Conservation (phyloP, 179 eudicot species). For the Beta corolliflora region DNA sequence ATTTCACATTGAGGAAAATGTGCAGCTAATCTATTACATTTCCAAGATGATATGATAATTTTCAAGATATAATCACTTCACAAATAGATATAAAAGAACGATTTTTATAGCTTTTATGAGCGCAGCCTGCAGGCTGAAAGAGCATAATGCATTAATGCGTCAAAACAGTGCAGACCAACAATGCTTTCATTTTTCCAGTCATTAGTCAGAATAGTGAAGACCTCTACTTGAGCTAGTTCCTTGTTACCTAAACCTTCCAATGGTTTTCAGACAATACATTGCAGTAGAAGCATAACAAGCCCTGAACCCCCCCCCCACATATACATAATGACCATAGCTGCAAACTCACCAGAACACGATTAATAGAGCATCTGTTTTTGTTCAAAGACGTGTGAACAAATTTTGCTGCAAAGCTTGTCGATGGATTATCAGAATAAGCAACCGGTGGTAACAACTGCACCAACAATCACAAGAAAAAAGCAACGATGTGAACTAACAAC, state of each 20-base stretch:
- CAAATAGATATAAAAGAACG: neutral
- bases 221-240: constrained; percentile 1
- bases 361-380: constrained; percentile 91
- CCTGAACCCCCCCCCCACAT: constrained; percentile 9
- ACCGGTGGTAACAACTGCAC: constrained; percentile 89
- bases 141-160: neutral
- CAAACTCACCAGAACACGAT: constrained; percentile 85
- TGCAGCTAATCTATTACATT: neutral
- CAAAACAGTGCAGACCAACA: neutral
- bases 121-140: neutral
- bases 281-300: neutral
- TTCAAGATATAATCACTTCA: neutral
- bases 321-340: constrained; percentile 1
- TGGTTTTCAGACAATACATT: neutral
- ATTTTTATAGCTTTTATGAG: neutral
- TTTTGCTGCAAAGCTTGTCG: constrained; percentile 92
- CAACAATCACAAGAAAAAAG: constrained; percentile 11
- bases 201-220: neutral
- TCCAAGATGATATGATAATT: neutral
- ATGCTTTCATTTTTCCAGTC: neutral
- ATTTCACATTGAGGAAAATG: neutral
- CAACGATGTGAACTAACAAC: constrained; percentile 4
- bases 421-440: constrained; percentile 92
- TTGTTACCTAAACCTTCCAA: neutral
- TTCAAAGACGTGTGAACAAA: constrained; percentile 93